Evolutionary conservation across 345 rosid species (phyloP).

Genomic region (Odontarrhena argentea): DNA sequence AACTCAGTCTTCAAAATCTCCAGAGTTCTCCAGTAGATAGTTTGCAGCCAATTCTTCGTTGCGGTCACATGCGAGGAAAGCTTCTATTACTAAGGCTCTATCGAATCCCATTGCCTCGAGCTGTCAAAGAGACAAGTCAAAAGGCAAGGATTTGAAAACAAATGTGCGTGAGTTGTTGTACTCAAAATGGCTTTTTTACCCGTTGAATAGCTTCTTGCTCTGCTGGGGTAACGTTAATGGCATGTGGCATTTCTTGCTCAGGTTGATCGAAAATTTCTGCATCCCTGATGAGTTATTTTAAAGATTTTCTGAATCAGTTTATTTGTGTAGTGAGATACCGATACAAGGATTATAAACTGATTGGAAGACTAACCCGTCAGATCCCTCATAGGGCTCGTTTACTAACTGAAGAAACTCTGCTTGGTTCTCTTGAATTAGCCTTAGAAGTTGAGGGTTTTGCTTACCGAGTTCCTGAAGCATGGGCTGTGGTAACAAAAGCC

Average conservation of each 20-base stretch:
- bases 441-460: conserved; percentile 92
- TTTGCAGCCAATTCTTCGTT: conserved; percentile 98
- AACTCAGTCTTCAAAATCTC: conserved; percentile 86
- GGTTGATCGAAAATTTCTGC: conserved; percentile 87
- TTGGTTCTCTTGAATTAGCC: conserved; percentile 90
- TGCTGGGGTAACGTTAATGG: conserved; percentile 86
- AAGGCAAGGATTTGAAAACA: background rate
- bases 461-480: conserved; percentile 99
- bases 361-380: conserved; percentile 73
- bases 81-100: conserved; percentile 89
- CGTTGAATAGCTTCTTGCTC: conserved; percentile 92
- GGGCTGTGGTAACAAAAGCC: conserved; percentile 66
- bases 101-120: conserved; percentile 98
- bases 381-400: conserved; percentile 92
- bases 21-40: conserved; percentile 89
- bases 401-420: conserved; percentile 91
- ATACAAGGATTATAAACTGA: background rate
- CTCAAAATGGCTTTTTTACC: conserved; percentile 45
- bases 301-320: conserved; percentile 13
- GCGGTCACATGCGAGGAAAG: conserved; percentile 99
- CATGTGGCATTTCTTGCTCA: conserved; percentile 91
- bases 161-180: background rate
- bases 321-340: background rate
- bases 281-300: conserved; percentile 34
- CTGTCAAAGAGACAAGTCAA: conserved; percentile 41